phyloP scores from a whole-genome alignment of 768 basidiomycete genomes.

The Russula vinacea region DNA sequence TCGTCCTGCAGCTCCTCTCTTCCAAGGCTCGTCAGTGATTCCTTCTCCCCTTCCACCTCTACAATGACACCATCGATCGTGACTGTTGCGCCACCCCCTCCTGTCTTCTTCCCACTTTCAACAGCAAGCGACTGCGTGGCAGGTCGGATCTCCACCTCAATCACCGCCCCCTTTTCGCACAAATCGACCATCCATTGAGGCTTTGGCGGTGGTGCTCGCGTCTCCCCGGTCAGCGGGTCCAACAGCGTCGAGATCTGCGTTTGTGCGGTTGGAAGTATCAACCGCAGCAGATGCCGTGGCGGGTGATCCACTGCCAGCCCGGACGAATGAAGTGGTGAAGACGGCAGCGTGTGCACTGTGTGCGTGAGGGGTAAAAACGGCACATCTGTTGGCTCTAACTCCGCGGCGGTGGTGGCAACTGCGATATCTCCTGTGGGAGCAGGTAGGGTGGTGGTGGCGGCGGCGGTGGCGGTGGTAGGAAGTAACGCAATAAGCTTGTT shows the following conservation, averaged over 20 bases:
- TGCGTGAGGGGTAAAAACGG: slow-evolving; percentile 52
- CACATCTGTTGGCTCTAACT: slow-evolving; percentile 1
- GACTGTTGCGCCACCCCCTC: slow-evolving; percentile 35
- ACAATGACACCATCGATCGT: slow-evolving; percentile 45
- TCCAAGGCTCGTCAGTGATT: slow-evolving; percentile 64
- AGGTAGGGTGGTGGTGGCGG: neutral
- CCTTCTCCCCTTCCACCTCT: slow-evolving; percentile 67
- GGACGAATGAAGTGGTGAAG: slow-evolving; percentile 78
- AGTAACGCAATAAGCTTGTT: slow-evolving; percentile 40
- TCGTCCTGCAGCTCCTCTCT: slow-evolving; percentile 77
- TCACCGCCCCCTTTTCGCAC: slow-evolving; percentile 56
- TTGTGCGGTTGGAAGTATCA: slow-evolving; percentile 80
- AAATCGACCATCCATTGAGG: slow-evolving; percentile 73
- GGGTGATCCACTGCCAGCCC: slow-evolving; percentile 51
- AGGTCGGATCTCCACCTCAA: slow-evolving; percentile 56
- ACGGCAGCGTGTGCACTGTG: slow-evolving; percentile 71
- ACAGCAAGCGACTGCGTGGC: slow-evolving; percentile 30
- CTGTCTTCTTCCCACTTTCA: slow-evolving; percentile 34
- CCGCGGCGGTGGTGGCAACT: neutral
- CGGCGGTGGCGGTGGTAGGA: slow-evolving; percentile 6
- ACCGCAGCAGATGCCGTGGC: slow-evolving; percentile 68
- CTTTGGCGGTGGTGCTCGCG: slow-evolving; percentile 53
- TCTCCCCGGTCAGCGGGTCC: slow-evolving; percentile 78
- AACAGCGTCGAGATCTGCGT: slow-evolving; percentile 71
- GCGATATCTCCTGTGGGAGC: slow-evolving; percentile 3